Evolutionary conservation across 2,329 filamentous ascomycete genomes (phyloP).

Genomic region (Decorospora gaudefroyi): DNA sequence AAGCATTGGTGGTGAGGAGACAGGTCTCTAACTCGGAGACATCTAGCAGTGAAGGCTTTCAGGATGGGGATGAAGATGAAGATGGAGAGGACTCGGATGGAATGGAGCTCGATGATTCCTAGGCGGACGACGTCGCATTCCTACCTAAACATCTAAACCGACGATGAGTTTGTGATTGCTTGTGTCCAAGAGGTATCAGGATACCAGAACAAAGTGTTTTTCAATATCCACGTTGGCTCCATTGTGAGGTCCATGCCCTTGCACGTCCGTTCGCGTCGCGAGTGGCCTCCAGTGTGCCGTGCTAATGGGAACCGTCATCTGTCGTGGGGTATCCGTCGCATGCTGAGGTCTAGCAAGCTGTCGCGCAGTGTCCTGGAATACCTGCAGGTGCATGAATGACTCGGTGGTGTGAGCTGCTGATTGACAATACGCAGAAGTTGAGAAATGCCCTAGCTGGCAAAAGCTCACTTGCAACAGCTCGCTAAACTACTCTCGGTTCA

Average conservation of each 20-base stretch:
- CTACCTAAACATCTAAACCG: too few relatives aligned
- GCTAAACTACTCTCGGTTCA: too few relatives aligned
- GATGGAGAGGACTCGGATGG: conserved; percentile 11
- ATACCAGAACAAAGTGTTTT: too few relatives aligned
- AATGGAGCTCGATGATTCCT: conserved; percentile 16
- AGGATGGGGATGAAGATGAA: conserved; percentile 4
- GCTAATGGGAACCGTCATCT: neutral
- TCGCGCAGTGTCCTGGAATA: too few relatives aligned
- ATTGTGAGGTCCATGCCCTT: neutral
- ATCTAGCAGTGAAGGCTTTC: neutral
- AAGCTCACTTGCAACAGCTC: too few relatives aligned
- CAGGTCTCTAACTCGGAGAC: neutral
- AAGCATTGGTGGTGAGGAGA: conserved; percentile 20
- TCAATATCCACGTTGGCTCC: neutral
- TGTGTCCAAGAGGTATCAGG: too few relatives aligned
- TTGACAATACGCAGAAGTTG: too few relatives aligned
- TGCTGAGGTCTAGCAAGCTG: too few relatives aligned
- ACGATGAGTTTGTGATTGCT: too few relatives aligned
- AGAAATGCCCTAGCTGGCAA: too few relatives aligned
- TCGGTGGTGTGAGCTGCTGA: neutral
- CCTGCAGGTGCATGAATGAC: neutral
- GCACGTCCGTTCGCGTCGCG: too few relatives aligned
- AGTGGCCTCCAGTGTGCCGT: too few relatives aligned
- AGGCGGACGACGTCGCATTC: neutral
- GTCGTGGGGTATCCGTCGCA: neutral